Evolutionary conservation across 805 yeast species (phyloP), one percentile per base, ranked within the genome.

Genomic region (Metschnikowia lachancei): DNA sequence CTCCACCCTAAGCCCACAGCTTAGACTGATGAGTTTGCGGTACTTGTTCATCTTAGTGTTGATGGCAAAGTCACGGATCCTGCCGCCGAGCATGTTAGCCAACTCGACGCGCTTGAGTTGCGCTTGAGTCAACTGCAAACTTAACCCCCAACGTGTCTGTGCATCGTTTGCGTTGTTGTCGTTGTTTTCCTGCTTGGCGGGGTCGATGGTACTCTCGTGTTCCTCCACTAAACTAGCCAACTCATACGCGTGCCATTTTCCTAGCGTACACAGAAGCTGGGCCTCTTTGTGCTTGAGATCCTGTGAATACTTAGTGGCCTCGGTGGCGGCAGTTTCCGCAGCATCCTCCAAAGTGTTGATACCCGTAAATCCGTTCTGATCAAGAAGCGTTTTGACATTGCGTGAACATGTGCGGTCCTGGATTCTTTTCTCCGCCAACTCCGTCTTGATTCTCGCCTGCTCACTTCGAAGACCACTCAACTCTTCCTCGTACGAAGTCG

Each of bases 1-100:
- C 49, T 87, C 95, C 17, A 83, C 75, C 41, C 82, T 80, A 45
- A 89, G 74, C 2, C 88, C 95, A 61, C 95, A 86, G 39, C 88
- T 79, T 39, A 82, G 69, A 19, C 92, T 79, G 36, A 94, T 83
- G 50, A 92, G 72, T 58, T 82, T 81, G 52, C 95, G 76, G 69
- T 92, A 85, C 61, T 88, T 89, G 57, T 78, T 80, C 66, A 85
- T 82, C 54, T 77, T 80, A 19, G 72, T 67, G 45, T 77, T 80
- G 51, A 76, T 69, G 50, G 66, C 80, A 63, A 47, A 77, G 62
- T 53, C 52, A 42, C 63, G 68, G 33, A 76, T 63, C 29, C 70
- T 55, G 12, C 75, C 71, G 8, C 83, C 76, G 13, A 87, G 76
- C 42, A 74, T 72, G 44, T 73, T 69, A 17, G 77, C 55, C 36